Evolutionary conservation across 164 flowering plant species (phyloP).

Genomic region (Buxus sempervirens): DNA sequence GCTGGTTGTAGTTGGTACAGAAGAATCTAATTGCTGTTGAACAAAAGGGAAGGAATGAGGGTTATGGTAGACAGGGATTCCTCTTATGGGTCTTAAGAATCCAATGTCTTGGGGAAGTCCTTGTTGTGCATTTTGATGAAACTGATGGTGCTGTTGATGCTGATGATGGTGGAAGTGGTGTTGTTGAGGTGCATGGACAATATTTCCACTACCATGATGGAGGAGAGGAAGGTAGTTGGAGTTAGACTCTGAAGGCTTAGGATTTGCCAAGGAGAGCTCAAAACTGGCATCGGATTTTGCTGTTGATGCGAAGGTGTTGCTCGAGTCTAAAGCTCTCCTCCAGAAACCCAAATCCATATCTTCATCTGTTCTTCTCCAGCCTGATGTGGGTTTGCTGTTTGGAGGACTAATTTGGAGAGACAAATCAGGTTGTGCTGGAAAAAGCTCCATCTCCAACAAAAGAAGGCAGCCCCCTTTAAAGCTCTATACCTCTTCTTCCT

Average conservation of each 20-base stretch:
- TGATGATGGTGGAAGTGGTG: conserved; percentile 12
- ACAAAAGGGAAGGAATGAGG: conserved; percentile 35
- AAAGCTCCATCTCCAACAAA: conserved; percentile 64
- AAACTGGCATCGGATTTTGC: conserved; percentile 28
- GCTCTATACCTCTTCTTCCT: neutral
- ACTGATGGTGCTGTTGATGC: conserved; percentile 22
- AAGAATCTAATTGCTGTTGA: conserved; percentile 29
- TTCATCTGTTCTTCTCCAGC: conserved; percentile 39
- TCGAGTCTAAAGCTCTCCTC: conserved; percentile 63
- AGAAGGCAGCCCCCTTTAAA: neutral
- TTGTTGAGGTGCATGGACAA: conserved; percentile 24
- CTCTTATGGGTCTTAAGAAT: conserved; percentile 75
- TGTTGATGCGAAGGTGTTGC: conserved; percentile 27
- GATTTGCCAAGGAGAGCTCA: conserved; percentile 61
- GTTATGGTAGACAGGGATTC: conserved; percentile 79
- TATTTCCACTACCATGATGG: conserved; percentile 18
- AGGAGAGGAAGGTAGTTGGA: conserved; percentile 19
- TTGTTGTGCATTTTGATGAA: conserved; percentile 15
- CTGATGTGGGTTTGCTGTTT: conserved; percentile 49
- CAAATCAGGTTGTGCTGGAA: conserved; percentile 92
- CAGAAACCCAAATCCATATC: conserved; percentile 73
- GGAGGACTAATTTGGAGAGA: conserved; percentile 95
- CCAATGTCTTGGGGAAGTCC: conserved; percentile 40
- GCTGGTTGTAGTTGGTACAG: conserved; percentile 22
- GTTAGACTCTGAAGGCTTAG: conserved; percentile 31